These are phyloP conservation scores for Senna tora DNA, from an alignment of 306 rosid species.

Conservation along the genomic window DNA sequence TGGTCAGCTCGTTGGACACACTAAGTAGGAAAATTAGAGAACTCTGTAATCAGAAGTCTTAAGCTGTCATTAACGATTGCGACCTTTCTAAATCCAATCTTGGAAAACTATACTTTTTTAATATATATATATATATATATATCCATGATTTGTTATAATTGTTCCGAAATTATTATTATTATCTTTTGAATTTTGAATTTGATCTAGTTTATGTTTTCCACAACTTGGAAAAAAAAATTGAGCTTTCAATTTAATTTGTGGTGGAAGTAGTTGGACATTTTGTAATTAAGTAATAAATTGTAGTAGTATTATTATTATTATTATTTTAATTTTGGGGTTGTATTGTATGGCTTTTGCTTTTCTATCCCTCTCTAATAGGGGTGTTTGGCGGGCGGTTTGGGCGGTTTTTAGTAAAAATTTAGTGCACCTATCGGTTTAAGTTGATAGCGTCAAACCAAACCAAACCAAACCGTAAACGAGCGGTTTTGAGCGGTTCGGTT, in stretches of 20 bases:
- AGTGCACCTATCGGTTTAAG: too few species aligned
- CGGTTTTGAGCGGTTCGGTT: too few species aligned
- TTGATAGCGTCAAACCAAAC: too few species aligned
- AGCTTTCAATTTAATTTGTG: constrained; percentile 46
- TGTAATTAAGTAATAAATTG: constrained; percentile 8
- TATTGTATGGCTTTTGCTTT: not conserved
- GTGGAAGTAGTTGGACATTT: constrained; percentile 66
- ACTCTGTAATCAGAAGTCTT: constrained; percentile 37
- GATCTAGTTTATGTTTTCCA: constrained; percentile 42
- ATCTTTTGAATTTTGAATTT: not conserved
- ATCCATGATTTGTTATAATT: not conserved
- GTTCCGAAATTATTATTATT: not conserved
- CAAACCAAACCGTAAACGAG: too few species aligned
- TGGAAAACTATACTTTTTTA: constrained; percentile 11
- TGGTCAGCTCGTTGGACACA: constrained; percentile 66
- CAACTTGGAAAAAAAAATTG: constrained; percentile 15
- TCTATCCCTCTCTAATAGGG: constrained; percentile 24
- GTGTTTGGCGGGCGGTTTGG: too few species aligned
- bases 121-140: not conserved
- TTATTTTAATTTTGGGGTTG: not conserved
- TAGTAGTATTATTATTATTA: too few species aligned
- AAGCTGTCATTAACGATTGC: constrained; percentile 46
- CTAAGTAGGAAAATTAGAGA: constrained; percentile 38
- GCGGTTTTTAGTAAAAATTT: too few species aligned
- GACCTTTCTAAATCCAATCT: constrained; percentile 9